Evolutionary conservation across 768 basidiomycete genomes (phyloP).

Genomic region (Hydnum rufescens): DNA sequence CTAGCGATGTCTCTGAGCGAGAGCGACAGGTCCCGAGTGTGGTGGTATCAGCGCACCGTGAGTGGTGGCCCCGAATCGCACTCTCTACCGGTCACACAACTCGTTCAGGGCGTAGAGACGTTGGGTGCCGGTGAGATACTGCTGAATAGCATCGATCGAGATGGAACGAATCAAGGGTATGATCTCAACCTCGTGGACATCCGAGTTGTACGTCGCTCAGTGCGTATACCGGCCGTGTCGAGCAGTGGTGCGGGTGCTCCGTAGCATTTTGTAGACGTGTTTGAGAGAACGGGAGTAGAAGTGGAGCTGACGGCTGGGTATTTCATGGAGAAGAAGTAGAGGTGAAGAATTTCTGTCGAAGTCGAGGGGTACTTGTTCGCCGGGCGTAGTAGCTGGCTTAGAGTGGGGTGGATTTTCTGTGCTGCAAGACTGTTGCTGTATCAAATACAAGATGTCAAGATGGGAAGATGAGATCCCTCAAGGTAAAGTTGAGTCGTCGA

Average conservation of each 20-base stretch:
- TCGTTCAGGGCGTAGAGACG: constrained; percentile 75
- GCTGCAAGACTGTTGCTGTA: no score
- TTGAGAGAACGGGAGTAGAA: constrained; percentile 58
- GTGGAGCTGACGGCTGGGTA: constrained; percentile 94
- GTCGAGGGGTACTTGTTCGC: constrained; percentile 14
- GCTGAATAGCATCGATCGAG: constrained; percentile 89
- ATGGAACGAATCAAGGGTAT: constrained; percentile 84
- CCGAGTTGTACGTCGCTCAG: constrained; percentile 55
- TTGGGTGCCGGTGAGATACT: constrained; percentile 92
- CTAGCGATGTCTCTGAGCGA: constrained; percentile 18
- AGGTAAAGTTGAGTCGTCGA: no score
- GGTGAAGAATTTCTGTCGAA: constrained; percentile 37
- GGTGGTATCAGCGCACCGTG: constrained; percentile 99
- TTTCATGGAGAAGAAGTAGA: constrained; percentile 73
- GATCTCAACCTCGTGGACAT: constrained; percentile 63
- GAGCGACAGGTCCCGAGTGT: constrained; percentile 49
- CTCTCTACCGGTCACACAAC: constrained; percentile 69
- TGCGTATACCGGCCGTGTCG: constrained; percentile 83
- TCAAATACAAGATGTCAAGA: no score
- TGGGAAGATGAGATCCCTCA: no score
- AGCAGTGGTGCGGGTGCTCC: constrained; percentile 81
- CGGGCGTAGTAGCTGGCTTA: no score
- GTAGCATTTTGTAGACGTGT: constrained; percentile 78
- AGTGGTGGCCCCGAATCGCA: constrained; percentile 76
- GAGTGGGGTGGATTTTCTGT: no score